phyloP scores from a whole-genome alignment of 169 alveolate species.

The Eimeria brunetti region DNA sequence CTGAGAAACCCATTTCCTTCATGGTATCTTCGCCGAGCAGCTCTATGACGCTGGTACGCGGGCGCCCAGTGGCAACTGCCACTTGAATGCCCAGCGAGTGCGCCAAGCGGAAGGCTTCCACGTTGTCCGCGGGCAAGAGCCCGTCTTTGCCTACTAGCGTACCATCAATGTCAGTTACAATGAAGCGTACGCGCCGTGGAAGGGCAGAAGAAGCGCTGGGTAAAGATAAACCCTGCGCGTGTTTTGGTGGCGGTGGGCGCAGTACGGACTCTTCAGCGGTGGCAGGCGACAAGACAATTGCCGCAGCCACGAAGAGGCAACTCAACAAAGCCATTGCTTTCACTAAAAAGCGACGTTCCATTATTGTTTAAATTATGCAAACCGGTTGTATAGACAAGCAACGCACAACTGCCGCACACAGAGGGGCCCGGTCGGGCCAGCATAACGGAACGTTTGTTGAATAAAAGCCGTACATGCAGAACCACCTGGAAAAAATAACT shows the following conservation, averaged over 20 bases:
- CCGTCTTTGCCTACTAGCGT: background rate
- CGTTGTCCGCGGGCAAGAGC: background rate
- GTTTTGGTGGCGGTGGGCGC: background rate
- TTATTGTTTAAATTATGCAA: background rate
- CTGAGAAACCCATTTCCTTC: background rate
- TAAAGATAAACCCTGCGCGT: background rate
- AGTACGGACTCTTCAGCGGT: background rate
- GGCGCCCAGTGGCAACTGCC: constrained; percentile 34
- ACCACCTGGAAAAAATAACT: no score
- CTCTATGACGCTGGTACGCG: background rate
- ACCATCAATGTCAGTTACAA: constrained; percentile 23
- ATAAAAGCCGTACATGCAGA: no score
- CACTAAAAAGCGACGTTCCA: background rate
- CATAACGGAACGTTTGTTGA: no score
- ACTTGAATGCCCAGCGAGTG: constrained; percentile 4
- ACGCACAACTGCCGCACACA: no score
- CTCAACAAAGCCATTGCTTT: background rate
- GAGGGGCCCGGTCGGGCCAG: no score
- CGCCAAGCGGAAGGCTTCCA: constrained; percentile 18
- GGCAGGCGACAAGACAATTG: background rate
- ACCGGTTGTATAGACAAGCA: background rate
- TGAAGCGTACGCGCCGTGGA: background rate
- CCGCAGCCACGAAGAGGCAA: background rate
- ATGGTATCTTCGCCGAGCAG: background rate
- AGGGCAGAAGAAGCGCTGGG: constrained; percentile 1